phyloP scores from a whole-genome alignment of 345 rosid genomes.

The Conringia planisiliqua region DNA sequence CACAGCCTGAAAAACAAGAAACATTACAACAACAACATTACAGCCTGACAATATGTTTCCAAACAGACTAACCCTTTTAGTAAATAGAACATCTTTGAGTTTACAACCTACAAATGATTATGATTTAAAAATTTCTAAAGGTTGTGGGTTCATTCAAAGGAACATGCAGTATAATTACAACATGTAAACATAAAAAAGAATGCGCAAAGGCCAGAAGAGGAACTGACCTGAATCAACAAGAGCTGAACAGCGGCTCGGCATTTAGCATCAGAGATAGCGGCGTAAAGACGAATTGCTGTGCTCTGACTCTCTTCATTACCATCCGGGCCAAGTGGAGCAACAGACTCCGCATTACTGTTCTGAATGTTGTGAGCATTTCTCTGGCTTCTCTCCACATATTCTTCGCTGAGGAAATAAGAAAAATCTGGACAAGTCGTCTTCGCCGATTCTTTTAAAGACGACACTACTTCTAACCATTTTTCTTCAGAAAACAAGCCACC shows the following conservation, averaged over 20 bases:
- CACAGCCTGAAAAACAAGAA: constrained; percentile 59
- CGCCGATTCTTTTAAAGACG: constrained; percentile 82
- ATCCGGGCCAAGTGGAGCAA: constrained; percentile 37
- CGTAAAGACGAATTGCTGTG: constrained; percentile 44
- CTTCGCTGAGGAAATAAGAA: constrained; percentile 55
- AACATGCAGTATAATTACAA: not conserved
- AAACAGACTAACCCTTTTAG: not conserved
- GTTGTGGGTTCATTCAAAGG: constrained; percentile 5
- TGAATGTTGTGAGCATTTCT: constrained; percentile 35
- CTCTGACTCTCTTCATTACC: constrained; percentile 48
- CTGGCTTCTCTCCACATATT: constrained; percentile 33
- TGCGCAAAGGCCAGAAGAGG: not conserved
- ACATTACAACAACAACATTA: not conserved
- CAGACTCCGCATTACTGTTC: constrained; percentile 41
- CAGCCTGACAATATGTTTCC: not conserved
- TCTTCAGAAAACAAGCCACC: constrained; percentile 87
- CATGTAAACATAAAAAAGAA: not conserved
- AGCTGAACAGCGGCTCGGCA: constrained; percentile 99
- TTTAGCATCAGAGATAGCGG: constrained; percentile 75
- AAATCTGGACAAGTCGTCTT: constrained; percentile 87
- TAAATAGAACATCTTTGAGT: not conserved
- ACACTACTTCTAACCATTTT: constrained; percentile 91
- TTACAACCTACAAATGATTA: not conserved
- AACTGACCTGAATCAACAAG: constrained; percentile 79
- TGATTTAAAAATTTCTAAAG: not conserved